Evolutionary conservation across 2,329 filamentous ascomycete species (phyloP), one percentile per base, ranked within the genome.

Genomic region (Penicillium occitanis): DNA sequence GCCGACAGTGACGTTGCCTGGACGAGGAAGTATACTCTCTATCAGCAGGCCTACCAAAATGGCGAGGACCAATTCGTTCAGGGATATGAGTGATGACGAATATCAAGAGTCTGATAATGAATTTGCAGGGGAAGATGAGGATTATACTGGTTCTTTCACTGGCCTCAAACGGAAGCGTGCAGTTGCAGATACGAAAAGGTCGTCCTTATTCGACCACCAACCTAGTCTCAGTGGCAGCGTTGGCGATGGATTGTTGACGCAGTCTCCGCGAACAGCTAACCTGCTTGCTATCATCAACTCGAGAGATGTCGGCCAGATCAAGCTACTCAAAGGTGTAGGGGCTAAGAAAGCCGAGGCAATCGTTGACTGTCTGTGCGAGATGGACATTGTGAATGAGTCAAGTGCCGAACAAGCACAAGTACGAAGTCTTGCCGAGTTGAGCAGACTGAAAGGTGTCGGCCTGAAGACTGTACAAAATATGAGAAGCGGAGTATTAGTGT

Each of bases 271-370:
- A 17, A 81, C 80, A 11, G 71, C 75, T 48, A 76, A 80, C 51
- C 74, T 83, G 10, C 74, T 83, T 5, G 77, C 77, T 10, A 75
- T 82, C 42, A 78, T 83, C 68, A 83, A 83, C 68, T 79, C 79
- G 1, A 73, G 81, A 7, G 79, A 83, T 60, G 71, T 82, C 17
- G 74, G 72, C 60, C 78, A 80, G 69, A 83, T 83, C 68, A 81
- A 80, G 69, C 69, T 80, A 10, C 73, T 83, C 7, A 81, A 79
- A 63, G 82, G 81, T 13, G 77, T 84, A 6, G 81, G 81, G 1
- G 75, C 74, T 8, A 83, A 82, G 67, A 82, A 81, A 68, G 81
- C 81, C 3, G 81, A 83, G 67, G 77, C 78, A 0, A 82, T 83
- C 62, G 78, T 83, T 25, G 78, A 82, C 67, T 81, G 79, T 61